phyloP scores from a whole-genome alignment of 441 rosid species.

The Arabidopsis lyrata region DNA sequence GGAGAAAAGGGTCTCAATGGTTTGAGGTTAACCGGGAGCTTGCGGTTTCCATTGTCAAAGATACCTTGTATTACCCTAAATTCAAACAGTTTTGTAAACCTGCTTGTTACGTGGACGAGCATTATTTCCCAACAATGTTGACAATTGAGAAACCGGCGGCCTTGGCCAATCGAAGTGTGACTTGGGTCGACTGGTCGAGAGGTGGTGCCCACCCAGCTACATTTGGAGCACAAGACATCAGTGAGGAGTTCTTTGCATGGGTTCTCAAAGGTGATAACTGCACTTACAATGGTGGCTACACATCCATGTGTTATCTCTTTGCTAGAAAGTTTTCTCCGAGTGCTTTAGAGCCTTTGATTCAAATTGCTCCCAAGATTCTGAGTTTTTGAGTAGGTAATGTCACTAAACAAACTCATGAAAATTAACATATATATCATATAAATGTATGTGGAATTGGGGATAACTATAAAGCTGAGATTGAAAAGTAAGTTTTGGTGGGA shows the following conservation, averaged over 20 bases:
- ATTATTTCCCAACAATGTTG: constrained; percentile 91
- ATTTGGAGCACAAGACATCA: constrained; percentile 69
- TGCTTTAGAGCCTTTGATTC: constrained; percentile 65
- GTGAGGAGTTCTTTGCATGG: constrained; percentile 63
- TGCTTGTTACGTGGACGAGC: constrained; percentile 88
- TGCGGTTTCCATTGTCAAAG: constrained; percentile 73
- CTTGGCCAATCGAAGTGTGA: constrained; percentile 81
- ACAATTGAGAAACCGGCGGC: constrained; percentile 60
- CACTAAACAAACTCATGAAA: not conserved
- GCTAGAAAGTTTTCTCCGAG: constrained; percentile 89
- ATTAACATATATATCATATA: not conserved
- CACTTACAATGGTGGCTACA: constrained; percentile 56
- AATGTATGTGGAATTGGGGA: not conserved
- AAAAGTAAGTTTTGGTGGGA: not conserved
- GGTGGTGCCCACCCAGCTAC: constrained; percentile 97
- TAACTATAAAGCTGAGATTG: not conserved
- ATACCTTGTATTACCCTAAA: constrained; percentile 59
- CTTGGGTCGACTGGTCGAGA: constrained; percentile 97
- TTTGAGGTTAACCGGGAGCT: constrained; percentile 80
- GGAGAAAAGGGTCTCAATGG: constrained; percentile 98
- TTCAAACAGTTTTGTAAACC: constrained; percentile 77
- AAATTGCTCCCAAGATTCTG: constrained; percentile 56
- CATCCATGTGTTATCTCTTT: constrained; percentile 63
- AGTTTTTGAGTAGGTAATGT: constrained; percentile 49
- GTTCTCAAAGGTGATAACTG: constrained; percentile 52